Evolutionary conservation across 2,329 filamentous ascomycete species (phyloP), one percentile per base, ranked within the genome.

Genomic region (Aspergillus spinulosporus): DNA sequence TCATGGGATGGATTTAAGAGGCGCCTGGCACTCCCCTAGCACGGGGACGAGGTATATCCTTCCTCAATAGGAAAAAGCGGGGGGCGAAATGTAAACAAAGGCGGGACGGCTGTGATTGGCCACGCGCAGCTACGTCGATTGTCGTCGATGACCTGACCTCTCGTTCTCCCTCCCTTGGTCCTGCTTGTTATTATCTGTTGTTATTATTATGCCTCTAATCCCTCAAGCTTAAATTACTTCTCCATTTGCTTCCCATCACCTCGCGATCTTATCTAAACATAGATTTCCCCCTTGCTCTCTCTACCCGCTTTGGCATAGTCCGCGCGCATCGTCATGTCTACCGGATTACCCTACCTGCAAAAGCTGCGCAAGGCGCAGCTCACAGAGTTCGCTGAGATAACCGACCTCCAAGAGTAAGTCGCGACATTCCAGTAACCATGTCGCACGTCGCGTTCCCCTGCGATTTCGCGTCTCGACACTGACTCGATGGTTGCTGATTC

Each of bases 331-430:
- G 21, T 21, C 66, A 89, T 89, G 86, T 85, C 85, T 60, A 76
- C 77, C 66, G 77, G 76, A 64, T 85, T 88, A 70, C 84, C 85
- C 65, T 96, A 89, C 85, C 82, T 96, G 71, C 84, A 87, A 74
- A 82, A 83, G 73, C 89, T 94, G 82, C 88, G 89, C 79, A 96
- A 96, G 82, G 82, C 81, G 66, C 90, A 93, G 62, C 83, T 96
- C 55, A 74, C 85, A 65, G 87, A 89, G 61, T 80, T 95, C 60
- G 90, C 90, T 58, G 84, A 89, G 63, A 77, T 81, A 46, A 82
- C 89, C 60, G 88, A 88, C 57, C 78, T 93, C 53, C 81, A 84
- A 70, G 83, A 89, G 91, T 95, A 84, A 69, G 86, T 83, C 59
- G 62, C 62, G 62, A 31, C 44, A 21, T 12, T 12, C 11, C 28